Evolutionary conservation across 192 early-diverging fungal species (phyloP), one percentile per base, ranked within the genome.

Genomic region (Backusella sp.): DNA sequence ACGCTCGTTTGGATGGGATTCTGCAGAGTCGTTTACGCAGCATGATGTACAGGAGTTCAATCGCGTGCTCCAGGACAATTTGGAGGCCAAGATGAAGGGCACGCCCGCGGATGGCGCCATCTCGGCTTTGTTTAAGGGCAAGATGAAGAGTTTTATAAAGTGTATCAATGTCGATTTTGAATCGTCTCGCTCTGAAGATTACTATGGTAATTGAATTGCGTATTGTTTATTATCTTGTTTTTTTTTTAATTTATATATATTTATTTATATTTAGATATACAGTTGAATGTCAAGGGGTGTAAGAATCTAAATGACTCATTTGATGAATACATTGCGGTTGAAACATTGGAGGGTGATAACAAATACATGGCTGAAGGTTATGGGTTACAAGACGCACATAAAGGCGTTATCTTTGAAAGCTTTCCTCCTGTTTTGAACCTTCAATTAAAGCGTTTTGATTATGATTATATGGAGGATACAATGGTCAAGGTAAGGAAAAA

Each of bases 41-140:
- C 98, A 99, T 79, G 98, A 99, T 82, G 94, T 98, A 28, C 96
- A 98, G 79, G 97, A 98, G 81, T 97, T 99, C 77, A 97, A 98
- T 83, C 90, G 98, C 62, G 95, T 98, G 12, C 84, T 99, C 44
- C 96, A 98, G 83, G 96, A 99, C 81, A 97, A 96, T 84, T 84
- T 99, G 65, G 98, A 98, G 84, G 91, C 83, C 32, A 97, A 98
- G 82, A 99, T 99, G 97, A 97, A 98, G 90, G 87, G 92, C 59
- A 97, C 97, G 6, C 85, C 90, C 23, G 96, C 92, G 3, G 96
- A 99, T 82, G 97, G 97, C 7, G 96, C 95, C 0, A 95, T 98
- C 42, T 85, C 88, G 8, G 90, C 89, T 42, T 85, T 99, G 14
- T 99, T 99, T 88, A 91, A 92, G 35, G 97, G 97, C 30, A 97